Conservation (phyloP, 441 rosid species). For the Syzygium syzygioides region DNA sequence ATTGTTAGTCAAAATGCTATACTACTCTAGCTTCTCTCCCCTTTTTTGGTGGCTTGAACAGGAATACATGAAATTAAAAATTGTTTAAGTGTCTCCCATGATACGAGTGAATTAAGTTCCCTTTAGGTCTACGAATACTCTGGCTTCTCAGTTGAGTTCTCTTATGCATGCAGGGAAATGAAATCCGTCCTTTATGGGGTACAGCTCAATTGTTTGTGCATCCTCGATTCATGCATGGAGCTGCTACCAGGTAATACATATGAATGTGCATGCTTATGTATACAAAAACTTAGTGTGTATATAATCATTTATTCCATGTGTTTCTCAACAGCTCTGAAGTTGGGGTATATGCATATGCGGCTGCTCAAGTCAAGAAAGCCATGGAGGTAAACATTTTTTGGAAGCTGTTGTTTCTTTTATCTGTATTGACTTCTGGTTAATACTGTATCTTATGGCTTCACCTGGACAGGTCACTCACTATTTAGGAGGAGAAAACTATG, state of each 20-base stretch:
- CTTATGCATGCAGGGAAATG: conserved; percentile 45
- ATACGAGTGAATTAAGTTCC: not conserved
- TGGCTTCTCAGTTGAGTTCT: not conserved
- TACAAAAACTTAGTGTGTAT: not conserved
- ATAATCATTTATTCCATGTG: not conserved
- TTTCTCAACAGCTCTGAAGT: conserved; percentile 56
- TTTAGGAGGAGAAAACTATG: conserved; percentile 94
- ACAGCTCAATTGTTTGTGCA: conserved; percentile 94
- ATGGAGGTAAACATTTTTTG: conserved; percentile 52
- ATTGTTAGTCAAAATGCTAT: not conserved
- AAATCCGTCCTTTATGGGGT: conserved; percentile 83
- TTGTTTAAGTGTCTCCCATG: not conserved
- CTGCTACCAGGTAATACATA: conserved; percentile 69
- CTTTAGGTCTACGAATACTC: not conserved
- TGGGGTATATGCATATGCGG: conserved; percentile 86
- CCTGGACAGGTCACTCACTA: conserved; percentile 69
- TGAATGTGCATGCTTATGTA: not conserved
- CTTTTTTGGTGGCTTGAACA: not conserved
- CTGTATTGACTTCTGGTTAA: not conserved
- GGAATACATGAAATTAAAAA: not conserved
- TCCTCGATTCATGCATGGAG: conserved; percentile 99
- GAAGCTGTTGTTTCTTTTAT: not conserved
- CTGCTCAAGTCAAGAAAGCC: conserved; percentile 98
- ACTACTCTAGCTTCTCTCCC: not conserved
- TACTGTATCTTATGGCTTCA: not conserved